phyloP scores from a whole-genome alignment of 108 stramenopile species.

The Phaeodactylum tricornutum region DNA sequence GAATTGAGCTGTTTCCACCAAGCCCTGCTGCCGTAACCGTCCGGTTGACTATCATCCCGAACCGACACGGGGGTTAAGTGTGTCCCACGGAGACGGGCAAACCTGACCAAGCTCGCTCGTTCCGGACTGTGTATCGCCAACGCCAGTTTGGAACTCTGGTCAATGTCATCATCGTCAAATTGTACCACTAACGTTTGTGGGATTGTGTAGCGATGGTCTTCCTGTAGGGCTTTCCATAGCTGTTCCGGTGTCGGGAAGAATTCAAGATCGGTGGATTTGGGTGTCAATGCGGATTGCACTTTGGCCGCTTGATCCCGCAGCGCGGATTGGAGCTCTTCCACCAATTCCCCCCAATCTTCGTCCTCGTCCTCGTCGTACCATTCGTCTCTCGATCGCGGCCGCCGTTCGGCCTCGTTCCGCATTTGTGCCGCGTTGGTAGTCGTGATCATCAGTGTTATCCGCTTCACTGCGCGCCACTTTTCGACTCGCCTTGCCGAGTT shows the following conservation, averaged over 20 bases:
- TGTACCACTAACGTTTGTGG: constrained; percentile 69
- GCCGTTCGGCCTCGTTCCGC: constrained; percentile 1
- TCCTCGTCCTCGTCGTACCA: constrained; percentile 34
- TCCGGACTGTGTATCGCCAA: constrained; percentile 13
- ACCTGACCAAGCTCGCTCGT: constrained; percentile 43
- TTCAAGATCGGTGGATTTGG: constrained; percentile 51
- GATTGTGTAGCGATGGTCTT: constrained; percentile 29
- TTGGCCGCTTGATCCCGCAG: constrained; percentile 28
- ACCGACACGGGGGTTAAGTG: constrained; percentile 69
- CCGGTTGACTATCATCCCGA: constrained; percentile 8
- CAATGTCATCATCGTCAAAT: constrained; percentile 70
- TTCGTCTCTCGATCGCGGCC: constrained; percentile 12
- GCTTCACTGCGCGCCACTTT: constrained; percentile 4
- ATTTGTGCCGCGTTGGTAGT: background rate
- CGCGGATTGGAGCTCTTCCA: constrained; percentile 30
- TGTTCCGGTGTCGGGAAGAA: constrained; percentile 67
- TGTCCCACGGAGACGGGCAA: constrained; percentile 61
- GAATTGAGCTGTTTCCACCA: background rate
- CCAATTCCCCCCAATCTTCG: constrained; percentile 54
- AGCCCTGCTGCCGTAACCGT: background rate
- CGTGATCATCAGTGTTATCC: constrained; percentile 6
- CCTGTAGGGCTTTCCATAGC: constrained; percentile 52
- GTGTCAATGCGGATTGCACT: constrained; percentile 47
- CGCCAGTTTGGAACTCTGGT: constrained; percentile 70
- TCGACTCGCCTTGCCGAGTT: constrained; percentile 21